Evolutionary conservation across 345 rosid species (phyloP).

Genomic region (Raphanus sativus): DNA sequence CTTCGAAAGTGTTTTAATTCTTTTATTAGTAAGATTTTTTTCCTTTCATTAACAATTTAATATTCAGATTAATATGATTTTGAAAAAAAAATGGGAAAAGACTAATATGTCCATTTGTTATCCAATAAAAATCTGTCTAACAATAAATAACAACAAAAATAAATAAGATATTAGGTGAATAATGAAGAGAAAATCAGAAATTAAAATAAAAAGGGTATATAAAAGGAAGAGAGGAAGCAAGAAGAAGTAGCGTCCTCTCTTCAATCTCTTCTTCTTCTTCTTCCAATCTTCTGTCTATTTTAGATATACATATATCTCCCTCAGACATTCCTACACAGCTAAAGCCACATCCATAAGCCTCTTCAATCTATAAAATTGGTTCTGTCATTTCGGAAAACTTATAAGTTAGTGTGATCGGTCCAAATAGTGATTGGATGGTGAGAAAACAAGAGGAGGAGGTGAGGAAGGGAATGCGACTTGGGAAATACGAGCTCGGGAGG

Average conservation of each 20-base stretch:
- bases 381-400: neutral
- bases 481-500: slow-evolving; percentile 86
- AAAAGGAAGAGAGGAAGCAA: slow-evolving; percentile 30
- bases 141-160: neutral
- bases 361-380: slow-evolving; percentile 2
- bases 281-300: slow-evolving; percentile 1
- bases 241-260: slow-evolving; percentile 35
- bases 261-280: slow-evolving; percentile 22
- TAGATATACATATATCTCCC: slow-evolving; percentile 10
- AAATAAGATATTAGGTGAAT: neutral
- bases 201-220: neutral
- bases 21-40: neutral
- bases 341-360: neutral
- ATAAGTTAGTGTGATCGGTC: too few species aligned
- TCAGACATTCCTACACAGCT: slow-evolving; percentile 6
- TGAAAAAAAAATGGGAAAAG: neutral
- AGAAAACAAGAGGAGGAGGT: slow-evolving; percentile 18
- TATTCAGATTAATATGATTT: neutral
- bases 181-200: neutral
- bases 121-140: slow-evolving; percentile 25
- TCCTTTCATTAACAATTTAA: neutral
- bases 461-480: slow-evolving; percentile 66
- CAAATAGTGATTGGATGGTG: slow-evolving; percentile 35
- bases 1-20: neutral
- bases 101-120: slow-evolving; percentile 13